Percentiles rank a stretch among this genome's conserved stretches.
These are phyloP conservation scores for Suillus weaverae DNA, from an alignment of 768 basidiomycete genomes.

Conservation along the genomic window DNA sequence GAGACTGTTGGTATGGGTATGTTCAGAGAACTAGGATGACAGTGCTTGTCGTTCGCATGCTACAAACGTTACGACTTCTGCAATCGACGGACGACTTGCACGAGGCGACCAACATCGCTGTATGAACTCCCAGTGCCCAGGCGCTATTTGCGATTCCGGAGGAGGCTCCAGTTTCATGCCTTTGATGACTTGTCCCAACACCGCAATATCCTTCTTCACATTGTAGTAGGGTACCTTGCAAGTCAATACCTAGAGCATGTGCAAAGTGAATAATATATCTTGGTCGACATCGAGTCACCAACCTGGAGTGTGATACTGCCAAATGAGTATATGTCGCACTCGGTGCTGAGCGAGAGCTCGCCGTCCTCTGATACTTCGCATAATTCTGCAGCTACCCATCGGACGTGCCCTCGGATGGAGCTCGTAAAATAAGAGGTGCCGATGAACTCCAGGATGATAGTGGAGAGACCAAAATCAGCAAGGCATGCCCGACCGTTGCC, in stretches of 20 bases:
- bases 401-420: conserved; percentile 37
- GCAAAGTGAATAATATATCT: not conserved
- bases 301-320: conserved; percentile 35
- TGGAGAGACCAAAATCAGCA: conserved; percentile 49
- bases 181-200: conserved; percentile 4
- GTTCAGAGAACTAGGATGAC: too few species aligned
- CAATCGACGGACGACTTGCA: not conserved
- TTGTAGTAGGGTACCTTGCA: conserved; percentile 9
- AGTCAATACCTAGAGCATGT: conserved; percentile 2
- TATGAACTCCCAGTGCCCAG: not conserved
- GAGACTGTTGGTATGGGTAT: too few species aligned
- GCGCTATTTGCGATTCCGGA: not conserved
- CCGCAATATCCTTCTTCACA: conserved; percentile 8
- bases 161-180: conserved; percentile 2
- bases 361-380: conserved; percentile 18
- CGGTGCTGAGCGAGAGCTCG: not conserved
- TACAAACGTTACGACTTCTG: not conserved
- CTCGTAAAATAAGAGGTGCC: conserved; percentile 33
- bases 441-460: conserved; percentile 36
- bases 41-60: not conserved
- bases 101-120: not conserved
- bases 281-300: conserved; percentile 1
- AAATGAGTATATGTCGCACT: conserved; percentile 47
- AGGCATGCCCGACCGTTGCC: conserved; percentile 38
- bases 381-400: conserved; percentile 48